Base-by-base conservation (phyloP, 495 filamentous ascomycete species). In the Penicillium simplicissimum region DNA sequence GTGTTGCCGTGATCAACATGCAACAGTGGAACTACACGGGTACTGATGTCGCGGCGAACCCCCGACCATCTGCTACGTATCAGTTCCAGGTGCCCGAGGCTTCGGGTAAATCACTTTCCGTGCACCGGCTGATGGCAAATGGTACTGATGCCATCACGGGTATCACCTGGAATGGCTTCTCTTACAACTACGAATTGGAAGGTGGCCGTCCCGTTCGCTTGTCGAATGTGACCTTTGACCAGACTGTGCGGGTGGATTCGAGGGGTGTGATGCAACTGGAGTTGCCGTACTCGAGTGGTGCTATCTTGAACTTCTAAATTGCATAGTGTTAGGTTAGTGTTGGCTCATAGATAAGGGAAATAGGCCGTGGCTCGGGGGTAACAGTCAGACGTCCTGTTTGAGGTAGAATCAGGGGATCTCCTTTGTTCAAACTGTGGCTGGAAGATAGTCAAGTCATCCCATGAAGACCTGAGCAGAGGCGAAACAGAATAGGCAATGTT, bases 81-180 rank as follows among this genome's bases (percentile, higher is more conserved):
- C 68, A 61, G 3, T 85, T 89, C 61, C 69, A 66, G 25, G 49
- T 80, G 28, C 73, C 79, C 31, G 56, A 61, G 14, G 62, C 45
- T 31, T 40, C 48, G 35, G 54, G 35, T 15, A 56, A 25, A 15
- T 53, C 56, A 5, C 76, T 71, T 21, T 62, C 61, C 0, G 76
- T 87, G 48, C 73, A 80, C 42, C 70, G 85, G 52, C 63, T 89
- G 40, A 66, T 73, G 55, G 87, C 87, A 7, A 87, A 87, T 68
- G 86, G 87, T 0, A 88, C 81, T 57, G 84, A 90, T 73, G 84
- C 86, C 9, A 80, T 87, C 21, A 81, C 81, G 5, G 84, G 85
- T 1, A 80, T 88, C 17, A 82, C 84, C 6, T 90, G 78, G 74
- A 83, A 88, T 67, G 86, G 86, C 0, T 82, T 72, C 72, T 87